phyloP scores from a whole-genome alignment of 2,329 filamentous ascomycete genomes.

The Paracorniculantispora psalliotae region DNA sequence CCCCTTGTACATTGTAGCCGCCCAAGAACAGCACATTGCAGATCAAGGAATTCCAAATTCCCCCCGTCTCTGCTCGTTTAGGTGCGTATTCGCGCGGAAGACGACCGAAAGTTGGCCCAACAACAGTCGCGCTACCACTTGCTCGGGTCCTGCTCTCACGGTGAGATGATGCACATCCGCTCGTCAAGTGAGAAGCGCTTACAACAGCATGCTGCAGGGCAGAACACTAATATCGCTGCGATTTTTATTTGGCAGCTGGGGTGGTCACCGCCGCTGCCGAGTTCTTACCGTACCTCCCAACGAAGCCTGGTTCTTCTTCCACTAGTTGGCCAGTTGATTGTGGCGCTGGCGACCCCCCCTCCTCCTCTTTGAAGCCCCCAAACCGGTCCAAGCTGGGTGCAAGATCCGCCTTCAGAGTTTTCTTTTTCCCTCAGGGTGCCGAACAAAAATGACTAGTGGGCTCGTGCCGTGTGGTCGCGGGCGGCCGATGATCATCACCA shows the following conservation, averaged over 20 bases:
- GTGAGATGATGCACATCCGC: background rate
- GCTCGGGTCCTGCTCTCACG: background rate
- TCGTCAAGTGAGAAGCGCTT: constrained; percentile 6
- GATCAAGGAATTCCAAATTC: background rate
- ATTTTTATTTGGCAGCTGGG: background rate
- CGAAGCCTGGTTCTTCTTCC: background rate
- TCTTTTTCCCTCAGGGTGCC: background rate
- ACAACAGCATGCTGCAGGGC: background rate
- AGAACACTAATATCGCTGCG: background rate
- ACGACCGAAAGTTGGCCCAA: background rate
- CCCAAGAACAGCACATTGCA: background rate
- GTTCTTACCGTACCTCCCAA: background rate
- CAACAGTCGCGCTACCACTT: background rate
- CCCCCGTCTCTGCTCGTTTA: background rate
- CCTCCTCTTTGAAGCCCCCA: background rate
- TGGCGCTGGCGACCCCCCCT: background rate
- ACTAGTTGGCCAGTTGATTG: background rate
- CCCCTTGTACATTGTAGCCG: constrained; percentile 1
- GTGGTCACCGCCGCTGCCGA: background rate
- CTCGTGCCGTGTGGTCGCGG: background rate
- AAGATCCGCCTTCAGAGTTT: constrained; percentile 2
- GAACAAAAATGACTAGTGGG: background rate
- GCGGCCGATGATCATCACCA: background rate
- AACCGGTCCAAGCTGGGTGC: background rate
- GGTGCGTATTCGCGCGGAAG: background rate